Percentiles rank a stretch among this genome's conserved stretches.
Evolutionary conservation across 805 yeast genomes (phyloP).

Genomic region (Lipomyces orientalis): DNA sequence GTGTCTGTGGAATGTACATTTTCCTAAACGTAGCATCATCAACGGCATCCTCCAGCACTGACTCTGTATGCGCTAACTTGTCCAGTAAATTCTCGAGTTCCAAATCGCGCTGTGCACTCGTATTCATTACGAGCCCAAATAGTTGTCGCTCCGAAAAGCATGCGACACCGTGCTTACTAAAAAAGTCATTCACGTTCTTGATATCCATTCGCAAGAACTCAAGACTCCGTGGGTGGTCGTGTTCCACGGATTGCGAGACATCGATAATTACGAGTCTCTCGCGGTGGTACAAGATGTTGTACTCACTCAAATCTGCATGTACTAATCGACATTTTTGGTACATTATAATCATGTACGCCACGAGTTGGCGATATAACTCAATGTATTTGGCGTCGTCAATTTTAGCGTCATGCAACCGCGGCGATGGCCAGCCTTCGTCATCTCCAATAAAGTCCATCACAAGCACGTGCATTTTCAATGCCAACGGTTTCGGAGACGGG

Average conservation of each 20-base stretch:
- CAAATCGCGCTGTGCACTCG: constrained; percentile 49
- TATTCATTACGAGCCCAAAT: constrained; percentile 68
- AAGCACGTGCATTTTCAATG: constrained; percentile 83
- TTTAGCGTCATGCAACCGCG: constrained; percentile 71
- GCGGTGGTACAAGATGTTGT: constrained; percentile 82
- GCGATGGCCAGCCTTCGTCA: constrained; percentile 82
- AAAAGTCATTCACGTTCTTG: constrained; percentile 90
- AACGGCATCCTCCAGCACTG: constrained; percentile 45
- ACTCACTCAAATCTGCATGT: constrained; percentile 96
- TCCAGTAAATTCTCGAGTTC: constrained; percentile 44
- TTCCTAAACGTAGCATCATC: constrained; percentile 91
- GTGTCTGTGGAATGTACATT: constrained; percentile 75
- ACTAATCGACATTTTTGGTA: constrained; percentile 88
- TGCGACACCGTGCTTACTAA: constrained; percentile 71
- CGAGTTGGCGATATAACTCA: constrained; percentile 73
- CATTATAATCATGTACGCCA: constrained; percentile 83
- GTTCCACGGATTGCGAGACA: constrained; percentile 97
- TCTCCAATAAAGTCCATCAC: constrained; percentile 92
- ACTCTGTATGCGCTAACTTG: constrained; percentile 44
- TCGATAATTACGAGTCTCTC: constrained; percentile 84
- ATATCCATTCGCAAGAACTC: constrained; percentile 97
- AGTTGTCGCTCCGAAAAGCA: constrained; percentile 82
- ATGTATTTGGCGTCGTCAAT: constrained; percentile 61
- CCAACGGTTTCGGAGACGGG: constrained; percentile 93
- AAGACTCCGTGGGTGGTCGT: constrained; percentile 95